Conservation (phyloP, 75 land plant species). For the Pseudotsuga menziesii region DNA sequence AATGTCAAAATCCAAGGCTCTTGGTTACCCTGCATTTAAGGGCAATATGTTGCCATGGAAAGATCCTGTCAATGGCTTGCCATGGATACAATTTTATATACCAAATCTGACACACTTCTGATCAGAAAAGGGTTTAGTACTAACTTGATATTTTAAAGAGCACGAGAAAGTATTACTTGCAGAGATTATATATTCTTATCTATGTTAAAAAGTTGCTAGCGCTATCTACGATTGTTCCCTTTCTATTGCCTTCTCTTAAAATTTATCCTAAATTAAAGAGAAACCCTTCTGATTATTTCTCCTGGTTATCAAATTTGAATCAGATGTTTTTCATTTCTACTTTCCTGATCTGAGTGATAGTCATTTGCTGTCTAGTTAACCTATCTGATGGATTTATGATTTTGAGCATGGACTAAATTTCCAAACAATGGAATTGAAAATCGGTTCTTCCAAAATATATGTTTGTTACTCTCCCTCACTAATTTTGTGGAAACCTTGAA, state of each 20-base stretch:
- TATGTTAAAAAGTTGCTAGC: not conserved
- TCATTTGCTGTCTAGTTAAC: not conserved
- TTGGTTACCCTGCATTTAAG: too few relatives aligned
- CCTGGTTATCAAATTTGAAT: too few relatives aligned
- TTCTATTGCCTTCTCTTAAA: not conserved
- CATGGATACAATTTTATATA: too few relatives aligned
- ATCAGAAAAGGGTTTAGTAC: not conserved
- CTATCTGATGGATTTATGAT: not conserved
- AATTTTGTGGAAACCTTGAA: not conserved
- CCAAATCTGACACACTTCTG: not conserved
- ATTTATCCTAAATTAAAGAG: too few relatives aligned
- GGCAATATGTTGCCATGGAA: too few relatives aligned
- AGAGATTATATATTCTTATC: not conserved
- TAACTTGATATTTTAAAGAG: not conserved
- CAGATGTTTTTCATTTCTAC: too few relatives aligned
- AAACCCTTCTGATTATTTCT: too few relatives aligned
- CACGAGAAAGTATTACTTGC: not conserved
- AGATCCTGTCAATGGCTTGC: too few relatives aligned
- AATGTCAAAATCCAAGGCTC: too few relatives aligned
- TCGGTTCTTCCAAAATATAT: not conserved
- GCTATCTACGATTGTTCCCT: not conserved
- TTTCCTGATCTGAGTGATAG: too few relatives aligned
- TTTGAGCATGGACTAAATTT: not conserved
- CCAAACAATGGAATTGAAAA: not conserved
- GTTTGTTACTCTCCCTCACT: not conserved